A percentile compares a stretch with the other conserved stretches of the same genome.
These are phyloP conservation scores for Lentithecium fluviatile DNA, from an alignment of 495 filamentous ascomycete genomes.

Conservation along the genomic window DNA sequence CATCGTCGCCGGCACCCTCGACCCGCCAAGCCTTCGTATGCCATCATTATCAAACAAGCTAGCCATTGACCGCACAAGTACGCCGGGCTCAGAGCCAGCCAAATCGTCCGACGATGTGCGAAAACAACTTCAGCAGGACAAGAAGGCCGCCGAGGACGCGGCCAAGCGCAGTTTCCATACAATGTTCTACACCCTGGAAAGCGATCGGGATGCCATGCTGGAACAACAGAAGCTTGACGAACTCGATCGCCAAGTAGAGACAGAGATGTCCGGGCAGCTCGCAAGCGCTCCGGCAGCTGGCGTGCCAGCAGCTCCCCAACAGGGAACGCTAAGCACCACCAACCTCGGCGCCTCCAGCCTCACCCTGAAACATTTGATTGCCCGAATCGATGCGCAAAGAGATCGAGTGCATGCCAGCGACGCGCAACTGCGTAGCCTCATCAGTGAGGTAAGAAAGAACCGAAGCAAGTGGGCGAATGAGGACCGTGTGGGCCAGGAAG, in stretches of 20 bases:
- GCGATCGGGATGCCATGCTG: conserved; percentile 91
- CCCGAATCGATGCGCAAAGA: conserved; percentile 87
- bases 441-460: conserved; percentile 96
- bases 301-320: conserved; percentile 52
- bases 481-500: conserved; percentile 94
- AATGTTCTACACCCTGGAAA: conserved; percentile 90
- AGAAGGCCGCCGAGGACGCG: conserved; percentile 87
- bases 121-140: conserved; percentile 90
- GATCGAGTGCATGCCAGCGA: conserved; percentile 86
- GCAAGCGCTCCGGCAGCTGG: conserved; percentile 49
- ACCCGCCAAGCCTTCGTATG: conserved; percentile 44
- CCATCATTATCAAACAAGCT: conserved; percentile 44
- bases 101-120: conserved; percentile 80
- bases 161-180: conserved; percentile 87
- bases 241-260: conserved; percentile 91
- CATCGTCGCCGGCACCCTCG: conserved; percentile 42
- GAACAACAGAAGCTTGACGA: conserved; percentile 97
- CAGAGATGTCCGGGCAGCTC: conserved; percentile 78
- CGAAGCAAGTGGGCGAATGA: conserved; percentile 98
- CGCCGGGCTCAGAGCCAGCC: conserved; percentile 50
- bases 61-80: conserved; percentile 40
- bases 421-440: conserved; percentile 82
- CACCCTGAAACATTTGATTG: conserved; percentile 93
- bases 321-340: conserved; percentile 85
- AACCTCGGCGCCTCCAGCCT: conserved; percentile 97